Conservation (phyloP, 305 asterid genomes). For the Rubia tinctorum region DNA sequence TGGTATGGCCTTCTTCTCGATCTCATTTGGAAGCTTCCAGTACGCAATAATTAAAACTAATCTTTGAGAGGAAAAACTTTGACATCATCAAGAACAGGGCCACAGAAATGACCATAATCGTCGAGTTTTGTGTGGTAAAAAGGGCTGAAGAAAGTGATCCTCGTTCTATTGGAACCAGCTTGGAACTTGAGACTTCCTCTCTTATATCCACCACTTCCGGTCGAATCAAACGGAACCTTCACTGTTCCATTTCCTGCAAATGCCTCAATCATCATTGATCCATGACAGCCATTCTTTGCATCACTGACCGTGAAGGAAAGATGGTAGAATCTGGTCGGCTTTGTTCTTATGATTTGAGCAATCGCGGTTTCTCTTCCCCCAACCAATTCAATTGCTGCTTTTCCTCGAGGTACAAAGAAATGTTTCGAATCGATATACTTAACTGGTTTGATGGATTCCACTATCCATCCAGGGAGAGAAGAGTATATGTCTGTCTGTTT, state of each 20-base stretch:
- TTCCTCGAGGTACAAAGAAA: conserved; percentile 60
- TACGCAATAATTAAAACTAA: too few species aligned
- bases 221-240: conserved; percentile 38
- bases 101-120: conserved; percentile 65
- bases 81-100: conserved; percentile 74
- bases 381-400: conserved; percentile 59
- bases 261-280: conserved; percentile 60
- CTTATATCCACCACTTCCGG: conserved; percentile 54
- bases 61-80: conserved; percentile 44
- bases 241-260: conserved; percentile 44
- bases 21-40: too few species aligned
- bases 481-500: conserved; percentile 47
- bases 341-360: conserved; percentile 51
- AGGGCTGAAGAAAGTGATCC: conserved; percentile 58
- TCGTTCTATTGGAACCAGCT: conserved; percentile 43
- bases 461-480: conserved; percentile 77
- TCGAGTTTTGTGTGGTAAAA: conserved; percentile 52
- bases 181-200: conserved; percentile 43
- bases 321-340: conserved; percentile 35
- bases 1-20: too few species aligned
- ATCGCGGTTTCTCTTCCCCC: conserved; percentile 83
- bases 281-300: conserved; percentile 64
- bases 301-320: conserved; percentile 66
- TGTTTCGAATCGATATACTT: conserved; percentile 68
- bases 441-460: conserved; percentile 55